phyloP scores from a whole-genome alignment of 352 stramenopile genomes.

The Peronosclerospora sorghi region DNA sequence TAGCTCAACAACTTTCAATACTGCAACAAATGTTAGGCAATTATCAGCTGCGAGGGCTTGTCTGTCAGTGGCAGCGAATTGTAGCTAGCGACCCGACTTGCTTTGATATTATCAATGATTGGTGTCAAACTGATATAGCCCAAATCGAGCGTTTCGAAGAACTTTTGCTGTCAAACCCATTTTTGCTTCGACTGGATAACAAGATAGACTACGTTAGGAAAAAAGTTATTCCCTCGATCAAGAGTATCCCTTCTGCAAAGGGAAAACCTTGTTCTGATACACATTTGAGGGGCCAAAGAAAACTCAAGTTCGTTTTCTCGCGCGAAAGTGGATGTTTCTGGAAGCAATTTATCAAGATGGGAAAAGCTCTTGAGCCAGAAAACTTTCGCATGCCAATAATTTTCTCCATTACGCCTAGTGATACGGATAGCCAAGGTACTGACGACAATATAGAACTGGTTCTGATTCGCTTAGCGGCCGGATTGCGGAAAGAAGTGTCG shows the following conservation, averaged over 20 bases:
- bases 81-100: constrained; percentile 32
- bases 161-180: constrained; percentile 33
- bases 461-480: constrained; percentile 24
- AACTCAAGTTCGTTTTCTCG: constrained; percentile 31
- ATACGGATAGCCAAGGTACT: constrained; percentile 4
- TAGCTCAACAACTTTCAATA: constrained; percentile 42
- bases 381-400: constrained; percentile 34
- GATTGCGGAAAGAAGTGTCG: constrained; percentile 20
- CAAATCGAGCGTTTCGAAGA: constrained; percentile 45
- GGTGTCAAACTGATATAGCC: constrained; percentile 32
- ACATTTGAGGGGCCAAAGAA: constrained; percentile 7
- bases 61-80: constrained; percentile 34
- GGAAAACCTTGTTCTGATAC: neutral
- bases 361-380: constrained; percentile 22
- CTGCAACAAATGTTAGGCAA: constrained; percentile 40
- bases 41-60: constrained; percentile 30
- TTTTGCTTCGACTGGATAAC: constrained; percentile 53
- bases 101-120: constrained; percentile 64
- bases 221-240: constrained; percentile 31
- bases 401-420: constrained; percentile 21
- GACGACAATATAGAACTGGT: constrained; percentile 28
- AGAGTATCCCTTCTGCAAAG: constrained; percentile 1
- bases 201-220: constrained; percentile 42
- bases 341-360: constrained; percentile 40
- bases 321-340: constrained; percentile 23